These are phyloP conservation scores for Cyclotella cryptica DNA, from an alignment of 108 stramenopile genomes.

Conservation along the genomic window DNA sequence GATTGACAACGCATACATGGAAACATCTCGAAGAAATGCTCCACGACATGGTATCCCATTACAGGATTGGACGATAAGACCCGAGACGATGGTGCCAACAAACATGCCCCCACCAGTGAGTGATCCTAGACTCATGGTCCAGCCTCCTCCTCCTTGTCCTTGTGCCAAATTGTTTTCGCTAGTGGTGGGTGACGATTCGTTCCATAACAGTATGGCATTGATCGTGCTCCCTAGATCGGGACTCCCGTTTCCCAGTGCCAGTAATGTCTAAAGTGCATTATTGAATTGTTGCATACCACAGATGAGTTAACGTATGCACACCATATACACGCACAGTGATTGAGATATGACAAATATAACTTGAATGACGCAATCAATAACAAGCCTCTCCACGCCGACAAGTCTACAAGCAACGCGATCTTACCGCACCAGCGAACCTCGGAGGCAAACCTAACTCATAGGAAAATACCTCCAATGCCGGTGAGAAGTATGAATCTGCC, in stretches of 20 bases:
- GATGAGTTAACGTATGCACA: too few species aligned
- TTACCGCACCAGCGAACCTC: conserved; percentile 76
- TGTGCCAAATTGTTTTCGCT: not conserved
- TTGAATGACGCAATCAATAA: not conserved
- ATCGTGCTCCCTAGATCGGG: conserved; percentile 78
- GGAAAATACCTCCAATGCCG: conserved; percentile 69
- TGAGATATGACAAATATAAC: too few species aligned
- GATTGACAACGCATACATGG: conserved; percentile 41
- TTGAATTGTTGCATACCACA: not conserved
- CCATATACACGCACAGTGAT: too few species aligned
- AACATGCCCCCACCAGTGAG: conserved; percentile 82
- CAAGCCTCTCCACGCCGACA: not conserved
- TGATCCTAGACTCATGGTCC: conserved; percentile 60
- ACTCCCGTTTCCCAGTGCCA: conserved; percentile 87
- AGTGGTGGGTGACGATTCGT: not conserved
- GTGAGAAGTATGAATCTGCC: conserved; percentile 82
- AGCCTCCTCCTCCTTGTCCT: conserved; percentile 36
- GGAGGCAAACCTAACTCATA: conserved; percentile 64
- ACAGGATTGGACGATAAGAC: conserved; percentile 41
- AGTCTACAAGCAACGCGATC: not conserved
- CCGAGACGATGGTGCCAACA: conserved; percentile 63
- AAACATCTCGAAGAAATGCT: conserved; percentile 57
- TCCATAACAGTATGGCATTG: conserved; percentile 56
- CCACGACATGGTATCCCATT: conserved; percentile 52
- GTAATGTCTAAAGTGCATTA: conserved; percentile 45